Conservation (phyloP, 2,329 filamentous ascomycete genomes). For the Lasiodiplodia sp. region DNA sequence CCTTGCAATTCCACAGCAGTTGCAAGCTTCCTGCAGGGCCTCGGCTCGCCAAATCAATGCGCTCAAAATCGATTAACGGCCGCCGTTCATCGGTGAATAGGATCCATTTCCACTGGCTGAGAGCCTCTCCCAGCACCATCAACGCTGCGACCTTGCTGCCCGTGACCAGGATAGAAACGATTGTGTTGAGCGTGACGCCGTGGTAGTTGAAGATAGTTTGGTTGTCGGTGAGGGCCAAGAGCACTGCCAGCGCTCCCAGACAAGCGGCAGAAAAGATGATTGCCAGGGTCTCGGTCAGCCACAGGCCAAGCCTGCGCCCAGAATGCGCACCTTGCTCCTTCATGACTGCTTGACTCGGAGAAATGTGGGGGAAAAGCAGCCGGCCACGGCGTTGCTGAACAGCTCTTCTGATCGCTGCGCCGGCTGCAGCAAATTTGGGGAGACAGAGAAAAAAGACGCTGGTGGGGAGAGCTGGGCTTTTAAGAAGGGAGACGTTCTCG, state of each 20-base stretch:
- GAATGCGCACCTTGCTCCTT: not conserved
- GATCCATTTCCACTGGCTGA: conserved; percentile 30
- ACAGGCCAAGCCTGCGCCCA: not conserved
- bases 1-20: conserved; percentile 21
- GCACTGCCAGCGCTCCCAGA: not conserved
- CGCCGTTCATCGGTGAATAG: not conserved
- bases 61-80: conserved; percentile 30
- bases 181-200: conserved; percentile 32
- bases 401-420: not conserved
- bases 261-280: not conserved
- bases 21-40: conserved; percentile 24
- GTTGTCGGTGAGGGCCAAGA: not conserved
- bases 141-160: conserved; percentile 25
- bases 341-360: not conserved
- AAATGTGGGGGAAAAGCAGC: no score
- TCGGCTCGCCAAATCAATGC: conserved; percentile 28
- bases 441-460: not conserved
- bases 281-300: not conserved
- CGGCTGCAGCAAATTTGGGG: not conserved
- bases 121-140: conserved; percentile 25
- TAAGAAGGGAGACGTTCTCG: no score
- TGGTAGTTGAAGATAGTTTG: conserved; percentile 20
- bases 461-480: no score
- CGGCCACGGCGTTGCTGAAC: not conserved
- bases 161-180: conserved; percentile 31